Conservation (phyloP, 495 filamentous ascomycete genomes). For the Aspergillus asperescens region DNA sequence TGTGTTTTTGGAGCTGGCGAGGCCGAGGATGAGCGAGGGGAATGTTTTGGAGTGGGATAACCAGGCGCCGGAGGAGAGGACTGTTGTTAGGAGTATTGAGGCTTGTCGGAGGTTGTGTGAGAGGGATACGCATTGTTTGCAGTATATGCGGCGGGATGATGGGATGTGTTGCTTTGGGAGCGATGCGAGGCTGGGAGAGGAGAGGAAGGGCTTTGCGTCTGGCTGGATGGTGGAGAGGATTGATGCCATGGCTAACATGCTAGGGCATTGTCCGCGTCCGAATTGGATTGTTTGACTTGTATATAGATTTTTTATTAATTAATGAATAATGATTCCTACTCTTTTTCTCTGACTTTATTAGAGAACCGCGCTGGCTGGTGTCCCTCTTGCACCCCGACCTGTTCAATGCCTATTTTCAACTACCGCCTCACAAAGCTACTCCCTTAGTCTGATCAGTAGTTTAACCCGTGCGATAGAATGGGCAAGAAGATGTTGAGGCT, state of each 20-base stretch:
- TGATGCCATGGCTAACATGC: slow-evolving; percentile 15
- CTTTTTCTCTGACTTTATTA: background rate
- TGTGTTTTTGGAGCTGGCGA: slow-evolving; percentile 8
- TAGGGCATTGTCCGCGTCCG: slow-evolving; percentile 15
- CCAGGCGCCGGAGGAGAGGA: slow-evolving; percentile 10
- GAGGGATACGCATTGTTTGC: slow-evolving; percentile 30
- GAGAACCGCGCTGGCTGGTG: no score
- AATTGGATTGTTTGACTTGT: background rate
- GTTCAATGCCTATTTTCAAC: no score
- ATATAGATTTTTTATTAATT: background rate
- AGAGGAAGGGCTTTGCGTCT: slow-evolving; percentile 14
- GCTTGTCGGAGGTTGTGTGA: slow-evolving; percentile 37
- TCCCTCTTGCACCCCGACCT: no score
- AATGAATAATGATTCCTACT: background rate
- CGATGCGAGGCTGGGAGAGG: slow-evolving; percentile 15
- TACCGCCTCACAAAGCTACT: no score
- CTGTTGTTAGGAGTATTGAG: slow-evolving; percentile 13
- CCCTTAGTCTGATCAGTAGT: no score
- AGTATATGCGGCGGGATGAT: slow-evolving; percentile 29
- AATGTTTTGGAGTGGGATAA: slow-evolving; percentile 28
- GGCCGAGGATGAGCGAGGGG: background rate
- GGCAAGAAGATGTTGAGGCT: no score
- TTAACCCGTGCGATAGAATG: no score
- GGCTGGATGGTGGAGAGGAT: slow-evolving; percentile 33
- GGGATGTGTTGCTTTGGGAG: slow-evolving; percentile 28